phyloP scores from a whole-genome alignment of 2,329 filamentous ascomycete species.

The Teratosphaeria nubilosa region DNA sequence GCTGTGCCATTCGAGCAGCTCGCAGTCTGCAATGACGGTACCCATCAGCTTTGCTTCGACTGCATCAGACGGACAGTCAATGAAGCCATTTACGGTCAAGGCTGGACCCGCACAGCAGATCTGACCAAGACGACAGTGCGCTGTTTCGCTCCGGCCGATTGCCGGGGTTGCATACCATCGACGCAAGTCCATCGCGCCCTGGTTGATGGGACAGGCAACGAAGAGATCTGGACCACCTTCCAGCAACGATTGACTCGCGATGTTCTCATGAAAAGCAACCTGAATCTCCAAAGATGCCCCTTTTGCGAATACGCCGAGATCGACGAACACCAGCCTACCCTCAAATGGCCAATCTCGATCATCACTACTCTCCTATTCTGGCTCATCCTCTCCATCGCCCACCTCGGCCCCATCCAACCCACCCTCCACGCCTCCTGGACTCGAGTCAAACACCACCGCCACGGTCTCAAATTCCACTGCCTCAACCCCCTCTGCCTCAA shows the following conservation, averaged over 20 bases:
- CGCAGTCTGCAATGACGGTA: constrained; percentile 56
- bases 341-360: constrained; percentile 23
- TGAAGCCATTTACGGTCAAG: constrained; percentile 87
- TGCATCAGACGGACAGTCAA: constrained; percentile 75
- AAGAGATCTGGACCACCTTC: constrained; percentile 62
- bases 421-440: constrained; percentile 34
- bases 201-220: constrained; percentile 55
- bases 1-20: constrained; percentile 63
- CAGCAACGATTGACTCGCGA: constrained; percentile 72
- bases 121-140: constrained; percentile 61
- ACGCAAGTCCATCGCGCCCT: constrained; percentile 65
- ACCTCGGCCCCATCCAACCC: constrained; percentile 4
- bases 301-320: constrained; percentile 89
- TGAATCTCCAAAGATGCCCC: constrained; percentile 73
- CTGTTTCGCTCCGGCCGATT: constrained; percentile 70
- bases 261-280: constrained; percentile 58
- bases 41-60: constrained; percentile 67
- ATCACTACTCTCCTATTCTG: constrained; percentile 42
- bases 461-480: constrained; percentile 70
- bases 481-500: constrained; percentile 57
- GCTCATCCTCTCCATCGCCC: constrained; percentile 8
- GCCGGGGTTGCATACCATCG: constrained; percentile 60
- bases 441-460: constrained; percentile 59
- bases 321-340: constrained; percentile 40
- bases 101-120: constrained; percentile 75